Evolutionary conservation across 2,329 filamentous ascomycete genomes (phyloP), one percentile per base, ranked within the genome.

Genomic region (Bipolaris gigantea): DNA sequence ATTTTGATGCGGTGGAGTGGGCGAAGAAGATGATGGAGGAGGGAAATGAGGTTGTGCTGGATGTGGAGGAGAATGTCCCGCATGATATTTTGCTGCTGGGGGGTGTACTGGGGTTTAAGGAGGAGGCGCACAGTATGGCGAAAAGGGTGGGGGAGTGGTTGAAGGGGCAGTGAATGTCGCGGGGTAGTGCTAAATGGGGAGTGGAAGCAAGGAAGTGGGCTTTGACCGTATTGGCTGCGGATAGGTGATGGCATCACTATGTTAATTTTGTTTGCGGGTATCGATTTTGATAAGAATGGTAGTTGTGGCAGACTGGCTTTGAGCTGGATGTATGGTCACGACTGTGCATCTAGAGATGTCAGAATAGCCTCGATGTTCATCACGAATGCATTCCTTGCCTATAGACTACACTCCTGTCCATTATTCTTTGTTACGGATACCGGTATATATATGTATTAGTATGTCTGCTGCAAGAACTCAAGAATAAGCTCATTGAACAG

Each of bases 71-170:
- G 43, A 55, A 65, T 9, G 76, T 72, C 4, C 74, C 75, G 18
- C 80, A 83, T 61, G 81, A 82, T 64, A 76, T 81, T 6, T 53
- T 80, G 16, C 45, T 78, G 1, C 2, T 77, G 1, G 79, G 76
- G 0, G 55, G 69, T 16, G 15, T 72, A 1, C 19, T 79, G 2
- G 80, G 79, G 0, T 82, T 80, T 55, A 62, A 75, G 44, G 67
- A 75, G 39, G 73, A 75, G 61, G 74, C 69, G 21, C 51, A 21
- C n/a, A 54, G 59, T 33, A 66, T 60, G 47, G 72, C 69, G 10
- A 70, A 72, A 69, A 67, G 70, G 55, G 76, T 74, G 5, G 75
- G 74, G 2, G 70, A 73, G 50, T 79, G 72, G 72, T 13, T 71
- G 46, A 59, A 33, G 13, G 50, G 36, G 32, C 21, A 25, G 2